Evolutionary conservation across 495 filamentous ascomycete genomes (phyloP).

Genomic region (Tricharina praecox): DNA sequence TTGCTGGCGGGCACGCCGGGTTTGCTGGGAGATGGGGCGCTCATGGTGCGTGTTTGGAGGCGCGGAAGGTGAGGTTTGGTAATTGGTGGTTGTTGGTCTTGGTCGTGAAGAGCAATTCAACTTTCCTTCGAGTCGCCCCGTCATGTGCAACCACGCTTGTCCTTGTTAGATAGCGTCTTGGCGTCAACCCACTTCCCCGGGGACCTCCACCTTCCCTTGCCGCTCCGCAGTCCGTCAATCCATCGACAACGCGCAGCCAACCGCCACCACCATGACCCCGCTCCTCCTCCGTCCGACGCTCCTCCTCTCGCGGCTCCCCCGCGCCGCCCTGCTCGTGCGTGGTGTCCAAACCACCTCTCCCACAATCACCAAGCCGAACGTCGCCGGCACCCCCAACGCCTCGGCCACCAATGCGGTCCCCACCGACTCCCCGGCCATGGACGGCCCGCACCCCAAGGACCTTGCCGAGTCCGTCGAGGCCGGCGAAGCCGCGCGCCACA

Average conservation of each 20-base stretch:
- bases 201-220: not conserved
- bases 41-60: constrained; percentile 28
- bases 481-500: constrained; percentile 40
- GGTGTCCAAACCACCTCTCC: constrained; percentile 38
- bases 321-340: constrained; percentile 34
- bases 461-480: constrained; percentile 43
- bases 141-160: no score
- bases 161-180: no score
- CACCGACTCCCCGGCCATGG: constrained; percentile 32
- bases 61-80: no score
- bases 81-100: no score
- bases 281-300: constrained; percentile 16
- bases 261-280: constrained; percentile 2
- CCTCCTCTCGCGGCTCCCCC: constrained; percentile 15
- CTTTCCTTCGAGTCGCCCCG: no score
- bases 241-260: constrained; percentile 1
- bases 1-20: constrained; percentile 35
- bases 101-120: no score
- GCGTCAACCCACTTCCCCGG: no score
- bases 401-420: constrained; percentile 46
- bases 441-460: constrained; percentile 14
- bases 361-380: constrained; percentile 30
- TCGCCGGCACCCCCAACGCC: constrained; percentile 30
- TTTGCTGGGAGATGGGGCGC: constrained; percentile 28
- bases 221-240: not conserved